Evolutionary conservation across 345 rosid genomes (phyloP), one percentile per base, ranked within the genome.

Genomic region (Citrus mangshanensis): DNA sequence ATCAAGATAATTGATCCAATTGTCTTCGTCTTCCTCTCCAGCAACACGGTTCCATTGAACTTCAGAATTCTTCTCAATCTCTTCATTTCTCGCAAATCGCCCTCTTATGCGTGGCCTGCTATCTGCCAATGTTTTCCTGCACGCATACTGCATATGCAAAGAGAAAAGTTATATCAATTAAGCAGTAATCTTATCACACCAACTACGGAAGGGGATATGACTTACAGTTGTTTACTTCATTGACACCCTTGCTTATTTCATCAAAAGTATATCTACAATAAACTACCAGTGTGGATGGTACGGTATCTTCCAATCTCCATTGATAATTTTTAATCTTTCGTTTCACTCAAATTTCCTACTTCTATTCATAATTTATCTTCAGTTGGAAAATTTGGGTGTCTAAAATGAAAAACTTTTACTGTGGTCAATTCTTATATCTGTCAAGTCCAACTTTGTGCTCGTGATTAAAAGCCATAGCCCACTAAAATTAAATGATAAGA

Each of bases 51-150:
- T 84, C 91, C 92, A 88, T 51, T 84, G 86, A 70, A 69, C 86
- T 58, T 86, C 90, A 61, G 82, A 83, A 64, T 77, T 75, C 77
- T 85, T 88, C 74, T 88, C 92, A 9, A 77, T 89, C 77, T 93
- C 99, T 64, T 89, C 95, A n/a, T 89, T 96, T 83, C 93, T 90
- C 10, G 96, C 97, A 72, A 96, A 96, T 55, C 99, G 80, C 4
- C 99, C 99, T 85, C 99, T 83, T 64, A 96, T 91, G 22, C 99
- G 89, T 71, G 97, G 99, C 85, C 99, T 86, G 78, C 97, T 92
- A 63, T 96, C 98, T 13, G 99, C 99, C 87, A 96, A 80, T 12
- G 97, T 92, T 87, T 96, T 96, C 89, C 99, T 87, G 82, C 99
- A 96, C 40, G 85, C 95, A 77, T 96, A 96, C 99, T 95, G 82